A percentile compares a stretch with the other conserved stretches of the same genome.
phyloP scores from a whole-genome alignment of 352 stramenopile genomes.

The Phytophthora sp. region DNA sequence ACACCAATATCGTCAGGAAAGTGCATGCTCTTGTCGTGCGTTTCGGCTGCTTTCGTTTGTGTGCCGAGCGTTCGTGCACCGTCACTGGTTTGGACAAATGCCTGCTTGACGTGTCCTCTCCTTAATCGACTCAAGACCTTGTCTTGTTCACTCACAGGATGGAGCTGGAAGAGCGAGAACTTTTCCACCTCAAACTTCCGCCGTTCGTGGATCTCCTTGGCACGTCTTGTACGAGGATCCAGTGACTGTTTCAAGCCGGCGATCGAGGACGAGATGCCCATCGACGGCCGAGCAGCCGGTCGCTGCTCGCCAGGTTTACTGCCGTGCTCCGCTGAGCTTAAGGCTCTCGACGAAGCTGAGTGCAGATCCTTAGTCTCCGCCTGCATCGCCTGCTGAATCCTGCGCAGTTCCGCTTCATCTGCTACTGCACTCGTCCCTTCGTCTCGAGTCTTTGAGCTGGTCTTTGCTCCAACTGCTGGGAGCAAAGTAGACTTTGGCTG shows the following conservation, averaged over 20 bases:
- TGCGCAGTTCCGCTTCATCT: constrained; percentile 49
- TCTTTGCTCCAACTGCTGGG: constrained; percentile 16
- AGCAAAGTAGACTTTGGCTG: constrained; percentile 34
- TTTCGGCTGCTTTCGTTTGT: constrained; percentile 57
- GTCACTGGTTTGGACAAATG: constrained; percentile 66
- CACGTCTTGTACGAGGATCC: constrained; percentile 61
- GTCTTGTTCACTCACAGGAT: constrained; percentile 64
- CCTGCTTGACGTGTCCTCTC: constrained; percentile 56
- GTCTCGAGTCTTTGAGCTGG: constrained; percentile 31
- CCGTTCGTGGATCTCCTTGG: constrained; percentile 67
- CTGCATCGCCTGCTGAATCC: constrained; percentile 70
- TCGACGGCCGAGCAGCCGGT: constrained; percentile 14
- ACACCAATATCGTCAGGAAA: constrained; percentile 80
- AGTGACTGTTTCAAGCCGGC: constrained; percentile 74
- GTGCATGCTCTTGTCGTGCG: constrained; percentile 62
- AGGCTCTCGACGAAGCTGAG: constrained; percentile 36
- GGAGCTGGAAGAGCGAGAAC: constrained; percentile 67
- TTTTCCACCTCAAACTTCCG: constrained; percentile 76
- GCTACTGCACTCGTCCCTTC: constrained; percentile 1
- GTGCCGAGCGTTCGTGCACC: constrained; percentile 51
- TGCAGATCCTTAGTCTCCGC: constrained; percentile 61
- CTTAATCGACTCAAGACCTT: constrained; percentile 59
- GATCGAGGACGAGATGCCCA: constrained; percentile 68
- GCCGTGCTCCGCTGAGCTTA: constrained; percentile 26
- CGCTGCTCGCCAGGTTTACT: constrained; percentile 13